Evolutionary conservation across 345 rosid species (phyloP).

Genomic region (Dovyalis caffra): DNA sequence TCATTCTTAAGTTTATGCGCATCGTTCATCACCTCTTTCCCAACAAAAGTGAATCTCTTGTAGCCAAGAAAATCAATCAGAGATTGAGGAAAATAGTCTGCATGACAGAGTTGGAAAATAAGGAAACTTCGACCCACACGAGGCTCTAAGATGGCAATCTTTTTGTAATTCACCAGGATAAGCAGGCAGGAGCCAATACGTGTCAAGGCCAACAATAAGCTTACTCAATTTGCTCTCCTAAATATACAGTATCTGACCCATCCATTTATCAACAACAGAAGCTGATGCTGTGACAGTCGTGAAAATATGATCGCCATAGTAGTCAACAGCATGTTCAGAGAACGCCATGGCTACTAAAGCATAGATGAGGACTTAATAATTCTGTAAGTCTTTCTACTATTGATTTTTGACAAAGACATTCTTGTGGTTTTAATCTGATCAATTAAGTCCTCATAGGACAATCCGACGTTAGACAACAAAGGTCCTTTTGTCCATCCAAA

Average conservation of each 20-base stretch:
- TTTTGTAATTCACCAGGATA: not conserved
- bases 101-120: not conserved
- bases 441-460: no score
- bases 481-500: no score
- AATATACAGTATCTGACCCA: not conserved
- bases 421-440: no score
- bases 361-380: no score
- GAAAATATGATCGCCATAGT: no score
- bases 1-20: not conserved
- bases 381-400: no score
- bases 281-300: not conserved
- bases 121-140: not conserved
- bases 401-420: no score
- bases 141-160: not conserved
- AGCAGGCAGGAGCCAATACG: not conserved
- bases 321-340: no score
- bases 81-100: not conserved
- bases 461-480: no score
- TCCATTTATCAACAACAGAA: not conserved
- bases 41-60: not conserved
- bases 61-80: conserved; percentile 1
- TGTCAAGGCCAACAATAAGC: conserved; percentile 5
- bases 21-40: not conserved
- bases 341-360: no score
- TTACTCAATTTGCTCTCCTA: not conserved